phyloP scores from a whole-genome alignment of 805 yeast genomes.

The Pichia paraexigua region DNA sequence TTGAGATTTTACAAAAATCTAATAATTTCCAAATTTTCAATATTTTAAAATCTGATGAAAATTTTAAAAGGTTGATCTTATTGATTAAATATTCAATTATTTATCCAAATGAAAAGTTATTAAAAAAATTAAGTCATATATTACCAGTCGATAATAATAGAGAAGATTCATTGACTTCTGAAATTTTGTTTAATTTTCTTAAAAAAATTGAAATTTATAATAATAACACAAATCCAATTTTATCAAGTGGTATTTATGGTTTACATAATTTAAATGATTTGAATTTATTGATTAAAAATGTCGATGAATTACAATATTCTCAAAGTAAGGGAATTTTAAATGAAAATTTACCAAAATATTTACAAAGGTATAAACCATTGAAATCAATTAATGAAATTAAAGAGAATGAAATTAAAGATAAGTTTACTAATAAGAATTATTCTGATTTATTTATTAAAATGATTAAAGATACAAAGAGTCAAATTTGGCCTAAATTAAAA shows the following conservation, averaged over 20 bases:
- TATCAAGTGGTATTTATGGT: slow-evolving; percentile 24
- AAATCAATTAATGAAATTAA: not conserved
- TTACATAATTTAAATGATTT: slow-evolving; percentile 2
- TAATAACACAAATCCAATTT: slow-evolving; percentile 17
- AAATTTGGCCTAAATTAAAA: not conserved
- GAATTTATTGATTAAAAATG: not conserved
- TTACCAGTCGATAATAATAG: slow-evolving; percentile 3
- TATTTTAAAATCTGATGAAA: slow-evolving; percentile 11
- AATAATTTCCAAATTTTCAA: slow-evolving; percentile 13
- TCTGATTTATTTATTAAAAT: slow-evolving; percentile 1
- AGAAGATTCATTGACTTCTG: slow-evolving; percentile 5
- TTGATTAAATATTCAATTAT: slow-evolving; percentile 24
- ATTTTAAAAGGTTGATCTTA: slow-evolving; percentile 18
- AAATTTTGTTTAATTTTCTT: slow-evolving; percentile 13
- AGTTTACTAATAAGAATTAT: slow-evolving; percentile 1
- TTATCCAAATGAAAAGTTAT: slow-evolving; percentile 26
- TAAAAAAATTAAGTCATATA: slow-evolving; percentile 13
- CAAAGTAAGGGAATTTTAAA: not conserved
- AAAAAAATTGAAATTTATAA: slow-evolving; percentile 13
- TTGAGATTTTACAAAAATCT: slow-evolving; percentile 12
- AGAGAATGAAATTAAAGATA: not conserved
- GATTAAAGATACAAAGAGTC: not conserved
- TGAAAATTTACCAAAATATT: slow-evolving; percentile 3
- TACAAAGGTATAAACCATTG: slow-evolving; percentile 4
- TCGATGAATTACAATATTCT: slow-evolving; percentile 7